Percentiles rank a stretch among this genome's conserved stretches.
Conservation (phyloP, 495 filamentous ascomycete species). For the Aspergillus kassunensis region DNA sequence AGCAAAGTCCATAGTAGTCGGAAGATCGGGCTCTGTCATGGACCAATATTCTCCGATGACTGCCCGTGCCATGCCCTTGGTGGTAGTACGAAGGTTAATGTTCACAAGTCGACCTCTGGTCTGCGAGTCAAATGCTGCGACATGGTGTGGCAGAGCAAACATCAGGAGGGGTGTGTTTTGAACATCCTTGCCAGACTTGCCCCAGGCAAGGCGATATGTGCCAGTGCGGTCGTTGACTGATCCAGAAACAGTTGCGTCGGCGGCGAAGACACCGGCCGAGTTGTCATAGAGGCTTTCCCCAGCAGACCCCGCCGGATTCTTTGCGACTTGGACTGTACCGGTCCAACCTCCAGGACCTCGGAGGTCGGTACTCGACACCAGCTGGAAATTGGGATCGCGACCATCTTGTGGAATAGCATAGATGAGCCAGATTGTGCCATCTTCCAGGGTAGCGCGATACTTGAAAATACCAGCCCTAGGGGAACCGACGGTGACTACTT, state of each 20-base stretch:
- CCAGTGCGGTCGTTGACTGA: constrained; percentile 54
- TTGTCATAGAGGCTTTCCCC: constrained; percentile 69
- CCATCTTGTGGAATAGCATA: constrained; percentile 60
- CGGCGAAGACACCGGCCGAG: constrained; percentile 70
- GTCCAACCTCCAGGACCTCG: constrained; percentile 51
- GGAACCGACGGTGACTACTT: constrained; percentile 54
- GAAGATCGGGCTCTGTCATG: constrained; percentile 69
- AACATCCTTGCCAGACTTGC: constrained; percentile 56
- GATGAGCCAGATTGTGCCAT: constrained; percentile 72
- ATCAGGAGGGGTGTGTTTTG: constrained; percentile 58
- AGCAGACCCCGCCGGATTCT: constrained; percentile 56
- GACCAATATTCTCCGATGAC: constrained; percentile 76
- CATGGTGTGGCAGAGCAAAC: constrained; percentile 88
- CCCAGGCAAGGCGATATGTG: constrained; percentile 68
- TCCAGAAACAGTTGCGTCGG: constrained; percentile 58
- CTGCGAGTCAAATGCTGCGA: constrained; percentile 61
- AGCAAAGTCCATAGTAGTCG: constrained; percentile 66
- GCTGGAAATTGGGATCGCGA: constrained; percentile 44
- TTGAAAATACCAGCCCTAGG: constrained; percentile 67
- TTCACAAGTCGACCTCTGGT: constrained; percentile 54
- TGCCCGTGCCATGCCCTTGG: constrained; percentile 75
- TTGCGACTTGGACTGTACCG: constrained; percentile 78
- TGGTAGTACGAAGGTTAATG: constrained; percentile 71
- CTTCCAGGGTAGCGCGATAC: constrained; percentile 67
- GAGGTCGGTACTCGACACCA: constrained; percentile 45